Conservation (phyloP, 1,284 basidiomycete genomes). For the Farysia itapuensis region DNA sequence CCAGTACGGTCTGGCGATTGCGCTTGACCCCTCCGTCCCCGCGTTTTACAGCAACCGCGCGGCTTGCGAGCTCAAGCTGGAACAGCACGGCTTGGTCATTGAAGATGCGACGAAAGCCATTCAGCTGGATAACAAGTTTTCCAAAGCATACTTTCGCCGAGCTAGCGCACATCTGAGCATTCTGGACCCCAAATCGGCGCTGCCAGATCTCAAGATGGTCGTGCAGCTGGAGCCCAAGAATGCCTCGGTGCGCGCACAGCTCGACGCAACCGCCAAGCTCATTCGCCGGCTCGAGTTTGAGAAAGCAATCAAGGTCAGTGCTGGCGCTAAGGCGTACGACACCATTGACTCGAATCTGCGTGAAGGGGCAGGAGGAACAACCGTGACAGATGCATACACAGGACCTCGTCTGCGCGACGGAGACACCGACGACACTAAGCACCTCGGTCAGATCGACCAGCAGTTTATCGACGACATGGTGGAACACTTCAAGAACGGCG, state of each 20-base stretch:
- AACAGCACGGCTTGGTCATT: constrained; percentile 58
- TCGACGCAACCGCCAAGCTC: constrained; percentile 86
- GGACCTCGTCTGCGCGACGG: constrained; percentile 46
- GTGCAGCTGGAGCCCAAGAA: constrained; percentile 86
- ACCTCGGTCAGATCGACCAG: constrained; percentile 62
- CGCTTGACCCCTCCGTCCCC: constrained; percentile 45
- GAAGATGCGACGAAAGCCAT: constrained; percentile 71
- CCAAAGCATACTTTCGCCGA: constrained; percentile 89
- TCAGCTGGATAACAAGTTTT: constrained; percentile 82
- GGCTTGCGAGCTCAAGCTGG: constrained; percentile 58
- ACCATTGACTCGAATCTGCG: constrained; percentile 46
- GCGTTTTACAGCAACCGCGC: constrained; percentile 55
- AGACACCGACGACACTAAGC: constrained; percentile 65
- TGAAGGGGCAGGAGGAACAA: constrained; percentile 39
- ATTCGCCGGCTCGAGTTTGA: constrained; percentile 64
- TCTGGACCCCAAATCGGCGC: constrained; percentile 62
- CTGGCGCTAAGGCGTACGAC: constrained; percentile 40
- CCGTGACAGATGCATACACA: constrained; percentile 35
- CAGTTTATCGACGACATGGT: constrained; percentile 85
- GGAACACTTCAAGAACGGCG: constrained; percentile 86
- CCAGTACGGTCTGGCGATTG: constrained; percentile 49
- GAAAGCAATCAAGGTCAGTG: constrained; percentile 51
- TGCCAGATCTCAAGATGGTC: constrained; percentile 62
- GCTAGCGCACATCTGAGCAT: constrained; percentile 90
- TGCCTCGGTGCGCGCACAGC: constrained; percentile 74